phyloP scores from a whole-genome alignment of 2,329 filamentous ascomycete genomes.

The Paracamarosporium sp. region DNA sequence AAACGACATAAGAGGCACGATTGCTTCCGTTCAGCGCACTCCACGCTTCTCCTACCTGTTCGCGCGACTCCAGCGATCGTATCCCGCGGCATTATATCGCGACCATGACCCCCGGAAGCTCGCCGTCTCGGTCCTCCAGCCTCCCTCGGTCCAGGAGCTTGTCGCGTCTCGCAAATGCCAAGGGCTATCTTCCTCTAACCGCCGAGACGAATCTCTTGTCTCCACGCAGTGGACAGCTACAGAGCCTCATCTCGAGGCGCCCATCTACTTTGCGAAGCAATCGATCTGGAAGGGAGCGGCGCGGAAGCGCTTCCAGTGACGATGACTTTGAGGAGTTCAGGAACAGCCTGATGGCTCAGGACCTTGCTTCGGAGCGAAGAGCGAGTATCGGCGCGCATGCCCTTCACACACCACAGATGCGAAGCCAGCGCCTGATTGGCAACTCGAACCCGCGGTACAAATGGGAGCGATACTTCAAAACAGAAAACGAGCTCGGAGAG shows the following conservation, averaged over 20 bases:
- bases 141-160: conserved; percentile 31
- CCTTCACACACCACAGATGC: conserved; percentile 69
- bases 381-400: conserved; percentile 51
- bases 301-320: conserved; percentile 39
- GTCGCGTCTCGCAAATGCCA: conserved; percentile 42
- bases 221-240: conserved; percentile 53
- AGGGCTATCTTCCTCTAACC: conserved; percentile 51
- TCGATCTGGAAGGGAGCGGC: conserved; percentile 23
- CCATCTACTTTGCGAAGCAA: conserved; percentile 38
- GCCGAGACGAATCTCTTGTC: conserved; percentile 47
- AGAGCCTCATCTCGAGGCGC: conserved; percentile 40
- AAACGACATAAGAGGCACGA: neutral
- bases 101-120: conserved; percentile 1
- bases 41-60: neutral
- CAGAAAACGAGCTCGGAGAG: conserved; percentile 72
- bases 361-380: conserved; percentile 45
- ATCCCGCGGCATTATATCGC: neutral
- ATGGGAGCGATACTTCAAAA: conserved; percentile 87
- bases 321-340: conserved; percentile 38
- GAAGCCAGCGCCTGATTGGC: conserved; percentile 86
- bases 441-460: conserved; percentile 84
- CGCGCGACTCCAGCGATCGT: neutral
- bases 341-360: conserved; percentile 37
- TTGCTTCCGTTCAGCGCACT: neutral
- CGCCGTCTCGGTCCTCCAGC: neutral